These are phyloP conservation scores for Zymoseptoria pseudotritici DNA, from an alignment of 2,329 filamentous ascomycete species.

Conservation along the genomic window DNA sequence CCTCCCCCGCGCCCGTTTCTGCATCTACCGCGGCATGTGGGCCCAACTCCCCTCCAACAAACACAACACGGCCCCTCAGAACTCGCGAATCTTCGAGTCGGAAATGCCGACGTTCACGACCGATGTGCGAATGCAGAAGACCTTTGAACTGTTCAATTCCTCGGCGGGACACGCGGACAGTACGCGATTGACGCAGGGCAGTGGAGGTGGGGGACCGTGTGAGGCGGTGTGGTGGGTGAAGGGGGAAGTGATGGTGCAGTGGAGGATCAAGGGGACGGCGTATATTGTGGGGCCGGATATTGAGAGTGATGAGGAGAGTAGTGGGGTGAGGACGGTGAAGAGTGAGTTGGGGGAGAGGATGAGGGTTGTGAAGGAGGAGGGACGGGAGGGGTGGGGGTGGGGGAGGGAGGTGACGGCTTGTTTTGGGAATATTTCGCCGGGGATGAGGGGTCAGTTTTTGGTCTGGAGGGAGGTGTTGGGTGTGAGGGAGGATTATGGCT, in stretches of 20 bases:
- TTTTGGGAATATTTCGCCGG: conserved; percentile 81
- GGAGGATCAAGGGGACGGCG: conserved; percentile 71
- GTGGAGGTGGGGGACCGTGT: conserved; percentile 61
- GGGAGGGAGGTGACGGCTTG: conserved; percentile 70
- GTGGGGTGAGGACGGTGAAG: conserved; percentile 52
- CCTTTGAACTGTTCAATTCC: conserved; percentile 58
- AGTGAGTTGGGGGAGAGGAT: conserved; percentile 56
- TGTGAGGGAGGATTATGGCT: conserved; percentile 1
- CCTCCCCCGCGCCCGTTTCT: conserved; percentile 60
- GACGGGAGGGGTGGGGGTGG: conserved; percentile 63
- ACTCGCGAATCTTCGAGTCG: conserved; percentile 63
- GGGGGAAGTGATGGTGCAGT: conserved; percentile 61
- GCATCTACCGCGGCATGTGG: conserved; percentile 82
- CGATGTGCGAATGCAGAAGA: conserved; percentile 80
- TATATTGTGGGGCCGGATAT: conserved; percentile 68
- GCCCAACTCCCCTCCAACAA: conserved; percentile 63
- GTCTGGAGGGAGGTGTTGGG: neutral
- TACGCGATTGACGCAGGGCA: conserved; percentile 39
- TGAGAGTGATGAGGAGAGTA: conserved; percentile 45
- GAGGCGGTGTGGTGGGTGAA: conserved; percentile 80
- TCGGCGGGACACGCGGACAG: conserved; percentile 41
- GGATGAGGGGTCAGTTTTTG: conserved; percentile 57
- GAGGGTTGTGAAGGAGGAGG: conserved; percentile 45
- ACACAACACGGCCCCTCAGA: conserved; percentile 64
- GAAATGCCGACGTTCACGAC: conserved; percentile 81